phyloP scores from a whole-genome alignment of 495 filamentous ascomycete genomes.

The Tuber umbilicatum region DNA sequence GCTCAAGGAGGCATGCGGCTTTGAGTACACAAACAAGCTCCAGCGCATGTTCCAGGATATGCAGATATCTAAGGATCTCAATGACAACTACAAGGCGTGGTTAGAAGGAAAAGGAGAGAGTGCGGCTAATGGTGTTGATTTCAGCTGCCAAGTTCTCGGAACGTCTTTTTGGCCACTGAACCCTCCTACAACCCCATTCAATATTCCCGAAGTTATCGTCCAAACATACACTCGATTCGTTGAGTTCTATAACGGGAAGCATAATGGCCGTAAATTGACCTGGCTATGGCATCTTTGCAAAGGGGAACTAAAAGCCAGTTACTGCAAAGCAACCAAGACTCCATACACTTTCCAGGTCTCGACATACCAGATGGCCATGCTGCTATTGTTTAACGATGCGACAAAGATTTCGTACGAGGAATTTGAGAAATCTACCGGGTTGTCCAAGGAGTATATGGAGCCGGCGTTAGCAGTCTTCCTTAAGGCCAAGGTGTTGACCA shows the following conservation, averaged over 20 bases:
- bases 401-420: constrained; percentile 82
- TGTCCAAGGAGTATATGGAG: constrained; percentile 74
- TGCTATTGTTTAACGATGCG: constrained; percentile 91
- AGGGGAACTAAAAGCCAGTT: constrained; percentile 90
- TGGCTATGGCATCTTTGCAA: constrained; percentile 99
- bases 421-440: constrained; percentile 69
- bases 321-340: constrained; percentile 76
- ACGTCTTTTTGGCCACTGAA: constrained; percentile 96
- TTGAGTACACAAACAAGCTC: constrained; percentile 98
- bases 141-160: constrained; percentile 60
- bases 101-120: constrained; percentile 48
- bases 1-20: constrained; percentile 96
- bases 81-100: constrained; percentile 72
- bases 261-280: constrained; percentile 89
- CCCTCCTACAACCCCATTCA: constrained; percentile 76
- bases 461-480: constrained; percentile 74
- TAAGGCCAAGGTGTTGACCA: constrained; percentile 76
- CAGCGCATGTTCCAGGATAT: constrained; percentile 99
- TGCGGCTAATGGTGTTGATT: constrained; percentile 42
- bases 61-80: constrained; percentile 95
- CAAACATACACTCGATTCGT: constrained; percentile 83
- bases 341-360: constrained; percentile 97
- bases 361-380: constrained; percentile 92
- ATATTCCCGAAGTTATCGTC: constrained; percentile 73
- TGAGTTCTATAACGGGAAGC: constrained; percentile 89